These are phyloP conservation scores for Mycena alexandri DNA, from an alignment of 768 basidiomycete species.

Conservation along the genomic window DNA sequence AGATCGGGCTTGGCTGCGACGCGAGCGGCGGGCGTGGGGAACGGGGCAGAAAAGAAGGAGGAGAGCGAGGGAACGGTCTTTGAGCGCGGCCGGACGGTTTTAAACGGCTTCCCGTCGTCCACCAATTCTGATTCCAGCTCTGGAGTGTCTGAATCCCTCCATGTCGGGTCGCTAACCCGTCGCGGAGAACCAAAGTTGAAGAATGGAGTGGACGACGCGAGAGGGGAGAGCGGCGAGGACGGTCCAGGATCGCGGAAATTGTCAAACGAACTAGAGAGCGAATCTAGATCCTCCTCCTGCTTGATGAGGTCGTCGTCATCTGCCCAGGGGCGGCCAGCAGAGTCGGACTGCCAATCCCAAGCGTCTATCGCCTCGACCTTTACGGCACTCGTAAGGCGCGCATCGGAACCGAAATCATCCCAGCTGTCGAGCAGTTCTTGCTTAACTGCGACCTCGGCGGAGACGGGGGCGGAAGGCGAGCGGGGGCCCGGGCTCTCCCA, in stretches of 20 bases:
- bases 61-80: conserved; percentile 53
- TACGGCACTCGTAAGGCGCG: conserved; percentile 37
- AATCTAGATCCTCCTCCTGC: conserved; percentile 62
- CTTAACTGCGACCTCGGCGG: conserved; percentile 60
- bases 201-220: conserved; percentile 20
- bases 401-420: conserved; percentile 67
- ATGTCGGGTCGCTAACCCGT: conserved; percentile 27
- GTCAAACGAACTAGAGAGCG: conserved; percentile 44
- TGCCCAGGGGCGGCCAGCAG: conserved; percentile 46
- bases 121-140: conserved; percentile 44
- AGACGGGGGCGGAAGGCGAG: conserved; percentile 69
- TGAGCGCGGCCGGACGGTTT: conserved; percentile 54
- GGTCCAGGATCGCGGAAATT: conserved; percentile 38
- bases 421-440: conserved; percentile 78
- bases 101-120: conserved; percentile 46
- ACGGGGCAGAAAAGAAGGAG: conserved; percentile 35
- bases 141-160: conserved; percentile 27
- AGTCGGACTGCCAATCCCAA: conserved; percentile 60
- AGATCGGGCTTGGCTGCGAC: conserved; percentile 41
- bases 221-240: conserved; percentile 32
- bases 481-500: conserved; percentile 76
- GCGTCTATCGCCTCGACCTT: conserved; percentile 60
- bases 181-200: conserved; percentile 27
- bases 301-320: conserved; percentile 55
- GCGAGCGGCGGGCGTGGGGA: conserved; percentile 35